A percentile compares a stretch with the other conserved stretches of the same genome.
These are phyloP conservation scores for Ophiosphaerella narmari DNA, from an alignment of 2,329 filamentous ascomycete species.

Conservation along the genomic window DNA sequence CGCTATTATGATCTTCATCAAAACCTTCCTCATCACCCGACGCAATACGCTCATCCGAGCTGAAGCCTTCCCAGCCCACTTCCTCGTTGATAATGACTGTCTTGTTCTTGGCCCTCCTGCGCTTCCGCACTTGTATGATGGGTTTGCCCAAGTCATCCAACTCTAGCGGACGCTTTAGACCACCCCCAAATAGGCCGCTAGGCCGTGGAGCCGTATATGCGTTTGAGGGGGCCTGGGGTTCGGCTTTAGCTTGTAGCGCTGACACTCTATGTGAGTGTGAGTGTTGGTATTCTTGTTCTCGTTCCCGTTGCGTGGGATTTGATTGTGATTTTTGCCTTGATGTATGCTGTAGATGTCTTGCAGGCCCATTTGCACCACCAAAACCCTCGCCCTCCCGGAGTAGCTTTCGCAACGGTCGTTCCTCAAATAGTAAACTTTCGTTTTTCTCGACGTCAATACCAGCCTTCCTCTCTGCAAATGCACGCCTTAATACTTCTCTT, in stretches of 20 bases:
- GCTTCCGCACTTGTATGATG: slow-evolving; percentile 80
- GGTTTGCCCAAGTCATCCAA: slow-evolving; percentile 78
- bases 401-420: slow-evolving; percentile 31
- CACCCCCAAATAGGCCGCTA: slow-evolving; percentile 64
- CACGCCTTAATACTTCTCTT: slow-evolving; percentile 67
- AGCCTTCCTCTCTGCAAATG: slow-evolving; percentile 66
- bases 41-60: slow-evolving; percentile 51
- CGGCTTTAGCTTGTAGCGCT: background rate
- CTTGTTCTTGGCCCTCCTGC: slow-evolving; percentile 58
- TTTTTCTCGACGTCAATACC: slow-evolving; percentile 63
- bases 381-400: slow-evolving; percentile 26
- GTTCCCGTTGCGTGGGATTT: slow-evolving; percentile 13
- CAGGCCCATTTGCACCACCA: slow-evolving; percentile 31
- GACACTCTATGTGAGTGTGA: too few relatives aligned
- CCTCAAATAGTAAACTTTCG: slow-evolving; percentile 60
- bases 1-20: slow-evolving; percentile 3
- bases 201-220: slow-evolving; percentile 5
- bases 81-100: slow-evolving; percentile 48
- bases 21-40: slow-evolving; percentile 30
- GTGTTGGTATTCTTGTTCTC: background rate
- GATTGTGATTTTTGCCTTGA: background rate
- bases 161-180: slow-evolving; percentile 85
- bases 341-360: background rate
- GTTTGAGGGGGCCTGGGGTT: background rate
- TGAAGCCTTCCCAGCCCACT: slow-evolving; percentile 66